Evolutionary conservation across 768 basidiomycete species (phyloP).

Genomic region (Suillus spraguei): DNA sequence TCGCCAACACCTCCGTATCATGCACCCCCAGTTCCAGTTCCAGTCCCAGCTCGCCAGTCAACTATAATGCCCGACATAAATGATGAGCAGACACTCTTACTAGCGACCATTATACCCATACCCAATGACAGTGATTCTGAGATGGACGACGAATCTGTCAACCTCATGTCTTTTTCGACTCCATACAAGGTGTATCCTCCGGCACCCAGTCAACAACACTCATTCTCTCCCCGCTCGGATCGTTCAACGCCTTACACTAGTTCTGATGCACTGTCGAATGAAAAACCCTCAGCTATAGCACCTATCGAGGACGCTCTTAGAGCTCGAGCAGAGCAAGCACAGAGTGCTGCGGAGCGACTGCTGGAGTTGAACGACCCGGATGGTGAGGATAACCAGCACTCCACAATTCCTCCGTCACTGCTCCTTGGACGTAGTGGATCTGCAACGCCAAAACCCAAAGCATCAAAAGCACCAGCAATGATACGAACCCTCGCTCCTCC

Average conservation of each 20-base stretch:
- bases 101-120: slow-evolving; percentile 74
- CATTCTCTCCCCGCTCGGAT: slow-evolving; percentile 57
- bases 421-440: slow-evolving; percentile 43
- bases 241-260: slow-evolving; percentile 50
- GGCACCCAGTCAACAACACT: slow-evolving; percentile 41
- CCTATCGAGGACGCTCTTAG: slow-evolving; percentile 83
- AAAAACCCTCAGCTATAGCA: slow-evolving; percentile 45
- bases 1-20: slow-evolving; percentile 24
- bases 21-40: slow-evolving; percentile 27
- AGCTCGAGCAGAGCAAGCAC: slow-evolving; percentile 90
- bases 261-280: slow-evolving; percentile 63
- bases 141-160: slow-evolving; percentile 53
- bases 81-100: slow-evolving; percentile 64
- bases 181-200: slow-evolving; percentile 57
- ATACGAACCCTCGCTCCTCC: slow-evolving; percentile 43
- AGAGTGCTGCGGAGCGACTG: slow-evolving; percentile 87
- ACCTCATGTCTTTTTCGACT: slow-evolving; percentile 73
- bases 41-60: slow-evolving; percentile 45
- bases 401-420: slow-evolving; percentile 57
- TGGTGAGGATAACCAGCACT: slow-evolving; percentile 54
- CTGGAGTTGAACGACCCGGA: slow-evolving; percentile 86
- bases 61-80: slow-evolving; percentile 43
- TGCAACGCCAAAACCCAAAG: slow-evolving; percentile 42
- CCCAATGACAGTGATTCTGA: slow-evolving; percentile 78
- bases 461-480: slow-evolving; percentile 36